Conservation (phyloP, 371 early-diverging fungal genomes). For the Circinella minor region DNA sequence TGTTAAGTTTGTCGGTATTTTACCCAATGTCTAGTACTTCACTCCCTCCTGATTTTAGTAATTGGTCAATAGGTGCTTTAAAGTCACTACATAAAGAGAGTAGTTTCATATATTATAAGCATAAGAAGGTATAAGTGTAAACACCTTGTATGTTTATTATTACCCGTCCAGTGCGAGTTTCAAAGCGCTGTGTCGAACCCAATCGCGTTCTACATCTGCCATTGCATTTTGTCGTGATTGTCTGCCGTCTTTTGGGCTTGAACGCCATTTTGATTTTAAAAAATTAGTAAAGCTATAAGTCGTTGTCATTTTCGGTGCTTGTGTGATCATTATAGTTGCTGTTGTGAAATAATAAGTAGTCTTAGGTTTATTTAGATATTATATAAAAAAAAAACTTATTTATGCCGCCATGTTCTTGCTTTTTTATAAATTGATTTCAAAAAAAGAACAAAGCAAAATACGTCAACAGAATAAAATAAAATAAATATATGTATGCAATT, state of each 20-base stretch:
- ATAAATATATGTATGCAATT: neutral
- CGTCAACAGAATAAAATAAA: no score
- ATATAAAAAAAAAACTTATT: neutral
- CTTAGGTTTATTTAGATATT: neutral
- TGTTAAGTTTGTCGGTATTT: neutral
- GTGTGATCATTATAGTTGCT: constrained; percentile 17
- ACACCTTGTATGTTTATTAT: neutral
- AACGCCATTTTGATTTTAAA: constrained; percentile 28
- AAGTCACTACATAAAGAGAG: constrained; percentile 29
- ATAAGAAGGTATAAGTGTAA: neutral
- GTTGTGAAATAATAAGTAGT: neutral
- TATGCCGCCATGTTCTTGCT: neutral
- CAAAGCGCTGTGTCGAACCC: constrained; percentile 47
- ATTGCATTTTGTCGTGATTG: constrained; percentile 14
- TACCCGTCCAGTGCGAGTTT: constrained; percentile 50
- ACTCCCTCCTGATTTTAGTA: constrained; percentile 42
- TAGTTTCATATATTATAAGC: neutral
- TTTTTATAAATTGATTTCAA: neutral
- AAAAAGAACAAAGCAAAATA: no score
- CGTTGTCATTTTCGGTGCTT: constrained; percentile 19
- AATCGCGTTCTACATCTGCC: constrained; percentile 48
- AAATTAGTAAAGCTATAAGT: constrained; percentile 28
- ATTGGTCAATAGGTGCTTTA: constrained; percentile 41
- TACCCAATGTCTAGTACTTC: constrained; percentile 54
- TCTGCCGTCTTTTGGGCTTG: constrained; percentile 19